Evolutionary conservation across 495 filamentous ascomycete genomes (phyloP).

Genomic region (Aspergillus panamensis): DNA sequence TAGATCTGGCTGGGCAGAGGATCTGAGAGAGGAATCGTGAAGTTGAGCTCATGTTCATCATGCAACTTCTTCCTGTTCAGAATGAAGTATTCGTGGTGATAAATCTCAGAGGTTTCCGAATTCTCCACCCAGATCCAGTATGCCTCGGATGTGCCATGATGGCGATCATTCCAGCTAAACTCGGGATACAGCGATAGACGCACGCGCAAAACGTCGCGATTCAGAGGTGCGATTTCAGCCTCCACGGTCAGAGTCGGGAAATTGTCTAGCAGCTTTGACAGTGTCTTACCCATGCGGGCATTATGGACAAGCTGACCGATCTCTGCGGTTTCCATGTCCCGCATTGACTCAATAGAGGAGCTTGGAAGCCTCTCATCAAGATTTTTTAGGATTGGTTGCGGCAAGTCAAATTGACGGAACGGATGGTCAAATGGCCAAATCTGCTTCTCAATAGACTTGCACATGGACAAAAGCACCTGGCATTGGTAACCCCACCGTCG

Average conservation of each 20-base stretch:
- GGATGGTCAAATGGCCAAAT: conserved; percentile 95
- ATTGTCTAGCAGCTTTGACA: conserved; percentile 77
- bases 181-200: conserved; percentile 81
- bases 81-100: conserved; percentile 96
- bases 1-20: conserved; percentile 94
- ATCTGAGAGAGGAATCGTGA: conserved; percentile 93
- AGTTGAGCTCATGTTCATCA: conserved; percentile 94
- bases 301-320: conserved; percentile 93
- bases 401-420: conserved; percentile 89
- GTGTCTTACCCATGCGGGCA: conserved; percentile 72
- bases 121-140: conserved; percentile 99
- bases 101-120: conserved; percentile 95
- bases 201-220: conserved; percentile 88
- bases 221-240: conserved; percentile 90
- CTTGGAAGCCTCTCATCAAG: conserved; percentile 72
- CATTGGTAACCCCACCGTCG: conserved; percentile 93
- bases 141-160: conserved; percentile 90
- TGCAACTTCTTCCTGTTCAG: conserved; percentile 82
- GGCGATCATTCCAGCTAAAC: conserved; percentile 92
- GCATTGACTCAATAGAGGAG: conserved; percentile 72
- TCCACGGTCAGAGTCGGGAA: conserved; percentile 91
- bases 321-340: conserved; percentile 88
- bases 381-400: conserved; percentile 75
- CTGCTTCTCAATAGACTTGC: conserved; percentile 94
- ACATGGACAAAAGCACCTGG: conserved; percentile 78